Evolutionary conservation across 495 filamentous ascomycete species (phyloP).

Genomic region (Rostrohypoxylon terebratum): DNA sequence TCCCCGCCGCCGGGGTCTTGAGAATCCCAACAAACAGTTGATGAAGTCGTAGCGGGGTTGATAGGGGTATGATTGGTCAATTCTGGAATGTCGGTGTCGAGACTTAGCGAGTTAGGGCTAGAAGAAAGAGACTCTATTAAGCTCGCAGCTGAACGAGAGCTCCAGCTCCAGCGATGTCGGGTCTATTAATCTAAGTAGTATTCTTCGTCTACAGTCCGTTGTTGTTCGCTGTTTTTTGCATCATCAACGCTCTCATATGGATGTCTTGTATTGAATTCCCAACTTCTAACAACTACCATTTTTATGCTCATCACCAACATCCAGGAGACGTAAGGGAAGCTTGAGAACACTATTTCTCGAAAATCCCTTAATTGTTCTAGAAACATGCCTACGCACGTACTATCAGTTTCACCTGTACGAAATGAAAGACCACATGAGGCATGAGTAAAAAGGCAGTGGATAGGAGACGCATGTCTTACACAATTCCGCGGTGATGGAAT

Average conservation of each 20-base stretch:
- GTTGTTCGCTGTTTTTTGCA: neutral
- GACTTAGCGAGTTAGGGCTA: slow-evolving; percentile 25
- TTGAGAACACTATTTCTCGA: neutral
- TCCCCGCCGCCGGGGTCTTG: slow-evolving; percentile 24
- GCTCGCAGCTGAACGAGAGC: neutral
- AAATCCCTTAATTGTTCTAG: neutral
- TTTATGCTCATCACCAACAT: neutral
- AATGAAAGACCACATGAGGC: slow-evolving; percentile 1
- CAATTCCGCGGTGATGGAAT: slow-evolving; percentile 12
- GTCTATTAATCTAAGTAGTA: neutral
- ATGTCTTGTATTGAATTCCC: neutral
- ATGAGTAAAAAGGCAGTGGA: neutral
- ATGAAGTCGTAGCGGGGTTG: slow-evolving; percentile 28
- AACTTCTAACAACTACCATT: neutral
- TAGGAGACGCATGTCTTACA: neutral
- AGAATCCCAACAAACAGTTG: slow-evolving; percentile 5
- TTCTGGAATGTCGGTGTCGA: slow-evolving; percentile 31
- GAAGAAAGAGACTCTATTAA: slow-evolving; percentile 6
- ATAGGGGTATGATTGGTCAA: slow-evolving; percentile 42
- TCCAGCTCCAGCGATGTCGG: slow-evolving; percentile 38
- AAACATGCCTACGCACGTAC: neutral
- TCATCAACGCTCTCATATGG: neutral
- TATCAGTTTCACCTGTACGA: neutral
- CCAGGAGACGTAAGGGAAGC: neutral
- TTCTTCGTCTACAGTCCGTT: neutral